These are phyloP conservation scores for Persicaria tinctoria DNA, from an alignment of 148 eudicot species.

Conservation along the genomic window DNA sequence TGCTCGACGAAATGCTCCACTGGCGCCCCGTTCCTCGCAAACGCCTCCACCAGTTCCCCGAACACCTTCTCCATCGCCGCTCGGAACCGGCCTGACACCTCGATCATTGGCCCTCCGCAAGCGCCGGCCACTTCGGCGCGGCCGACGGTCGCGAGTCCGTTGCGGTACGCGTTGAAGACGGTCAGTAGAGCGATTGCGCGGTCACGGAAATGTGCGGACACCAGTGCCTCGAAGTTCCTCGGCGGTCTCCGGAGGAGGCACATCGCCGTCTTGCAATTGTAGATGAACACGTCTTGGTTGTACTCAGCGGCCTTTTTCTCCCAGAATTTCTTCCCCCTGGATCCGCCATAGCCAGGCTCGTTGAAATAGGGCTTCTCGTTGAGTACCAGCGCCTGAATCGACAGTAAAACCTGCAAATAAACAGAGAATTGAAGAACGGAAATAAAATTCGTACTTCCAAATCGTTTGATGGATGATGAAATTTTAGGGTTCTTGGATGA, in stretches of 20 bases:
- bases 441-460: neutral
- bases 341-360: constrained; percentile 35
- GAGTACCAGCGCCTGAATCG: constrained; percentile 77
- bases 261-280: constrained; percentile 51
- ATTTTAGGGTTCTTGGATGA: neutral
- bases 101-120: neutral
- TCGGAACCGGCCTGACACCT: constrained; percentile 21
- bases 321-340: constrained; percentile 17
- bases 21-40: constrained; percentile 23
- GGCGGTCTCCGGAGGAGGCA: constrained; percentile 36
- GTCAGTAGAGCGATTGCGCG: constrained; percentile 26
- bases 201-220: constrained; percentile 32
- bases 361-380: constrained; percentile 69
- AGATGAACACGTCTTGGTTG: constrained; percentile 35
- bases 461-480: too few species aligned
- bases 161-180: constrained; percentile 31
- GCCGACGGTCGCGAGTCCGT: constrained; percentile 32
- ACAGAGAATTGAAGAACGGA: neutral
- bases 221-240: constrained; percentile 33
- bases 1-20: constrained; percentile 18
- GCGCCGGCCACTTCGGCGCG: neutral
- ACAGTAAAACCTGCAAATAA: constrained; percentile 51
- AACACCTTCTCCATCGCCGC: constrained; percentile 18
- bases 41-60: constrained; percentile 20
- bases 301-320: constrained; percentile 34